Percentiles rank a stretch among this genome's conserved stretches.
These are phyloP conservation scores for Elsinoe fawcettii DNA, from an alignment of 2,329 filamentous ascomycete species.

Conservation along the genomic window DNA sequence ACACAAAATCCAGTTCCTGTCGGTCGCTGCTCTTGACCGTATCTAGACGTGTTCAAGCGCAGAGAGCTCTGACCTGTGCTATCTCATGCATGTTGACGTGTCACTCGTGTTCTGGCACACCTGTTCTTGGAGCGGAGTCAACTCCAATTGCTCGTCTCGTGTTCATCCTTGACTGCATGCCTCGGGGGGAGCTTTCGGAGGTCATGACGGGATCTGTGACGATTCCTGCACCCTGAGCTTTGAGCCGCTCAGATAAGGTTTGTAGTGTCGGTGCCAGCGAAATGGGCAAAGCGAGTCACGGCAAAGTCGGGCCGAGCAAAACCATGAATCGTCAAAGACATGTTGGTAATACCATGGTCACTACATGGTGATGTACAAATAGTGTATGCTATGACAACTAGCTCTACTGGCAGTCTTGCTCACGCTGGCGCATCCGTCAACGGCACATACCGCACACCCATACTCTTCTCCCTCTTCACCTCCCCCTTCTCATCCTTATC, in stretches of 20 bases:
- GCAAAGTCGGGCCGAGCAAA: neutral
- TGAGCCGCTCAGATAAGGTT: slow-evolving; percentile 5
- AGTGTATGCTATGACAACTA: too few relatives aligned
- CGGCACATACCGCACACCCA: slow-evolving; percentile 69
- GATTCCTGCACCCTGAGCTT: neutral
- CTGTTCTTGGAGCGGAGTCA: neutral
- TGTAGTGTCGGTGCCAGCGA: neutral
- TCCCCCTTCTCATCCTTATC: slow-evolving; percentile 61
- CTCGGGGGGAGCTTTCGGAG: neutral
- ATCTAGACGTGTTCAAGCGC: neutral
- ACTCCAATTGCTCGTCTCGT: neutral
- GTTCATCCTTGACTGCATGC: neutral
- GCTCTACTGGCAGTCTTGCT: neutral
- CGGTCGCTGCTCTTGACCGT: neutral
- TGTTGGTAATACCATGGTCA: neutral
- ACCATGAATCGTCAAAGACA: neutral
- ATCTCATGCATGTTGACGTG: slow-evolving; percentile 59
- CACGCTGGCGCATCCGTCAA: slow-evolving; percentile 56
- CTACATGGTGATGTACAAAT: neutral
- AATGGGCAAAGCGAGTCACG: neutral
- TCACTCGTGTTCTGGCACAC: slow-evolving; percentile 58
- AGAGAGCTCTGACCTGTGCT: neutral
- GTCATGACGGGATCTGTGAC: neutral
- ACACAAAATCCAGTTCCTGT: neutral
- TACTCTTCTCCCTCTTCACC: slow-evolving; percentile 54